Base-by-base conservation (phyloP, 1,284 basidiomycete genomes). In the Ganoderma leucocontextum region DNA sequence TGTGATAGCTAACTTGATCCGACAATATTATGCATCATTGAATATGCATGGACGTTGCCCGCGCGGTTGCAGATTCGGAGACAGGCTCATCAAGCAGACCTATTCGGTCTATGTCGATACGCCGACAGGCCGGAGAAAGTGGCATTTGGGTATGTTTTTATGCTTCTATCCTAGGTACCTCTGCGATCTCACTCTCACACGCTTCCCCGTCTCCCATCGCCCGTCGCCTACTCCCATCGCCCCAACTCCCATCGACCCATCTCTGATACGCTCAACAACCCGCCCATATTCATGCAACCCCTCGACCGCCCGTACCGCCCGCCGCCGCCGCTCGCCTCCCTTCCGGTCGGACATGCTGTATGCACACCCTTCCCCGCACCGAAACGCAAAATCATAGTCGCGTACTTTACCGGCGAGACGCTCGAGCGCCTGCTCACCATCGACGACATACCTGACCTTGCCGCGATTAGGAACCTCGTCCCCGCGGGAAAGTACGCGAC, bases 91-190 rank as follows among this genome's bases (percentile, higher is more conserved):
- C 66, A 94, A 94, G 75, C 92, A 94, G 78, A 94, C 92, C 0
- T 94, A 92, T 75, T 93, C 92, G 8, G 91, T 92, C 39, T 90
- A 85, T 72, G 89, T 92, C 52, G 84, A 91, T 39, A 89, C 87
- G 4, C 73, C 82, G 25, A 80, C 83, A 66, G 90, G 90, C 39
- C 85, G 86, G 69, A 85, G 89, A 70, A 94, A 94, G 75, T 93
- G 92, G 92, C 92, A 94, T 73, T 82, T 94, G 41, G 93, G 91
- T 93, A 76, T 67, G 90, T 81, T 57, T 29, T n/a, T 49, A 38
- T 59, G 42, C 67, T 64, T 67, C 67, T 63, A 64, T 66, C 65
- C 60, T 35, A 9, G 3, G 15, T 41, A 25, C 57, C 42, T 41
- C 60, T 60, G 10, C 49, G 36, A 69, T 58, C 61, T 42, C 47